phyloP scores from a whole-genome alignment of 2,329 filamentous ascomycete species.

The Scytalidium lignicola region DNA sequence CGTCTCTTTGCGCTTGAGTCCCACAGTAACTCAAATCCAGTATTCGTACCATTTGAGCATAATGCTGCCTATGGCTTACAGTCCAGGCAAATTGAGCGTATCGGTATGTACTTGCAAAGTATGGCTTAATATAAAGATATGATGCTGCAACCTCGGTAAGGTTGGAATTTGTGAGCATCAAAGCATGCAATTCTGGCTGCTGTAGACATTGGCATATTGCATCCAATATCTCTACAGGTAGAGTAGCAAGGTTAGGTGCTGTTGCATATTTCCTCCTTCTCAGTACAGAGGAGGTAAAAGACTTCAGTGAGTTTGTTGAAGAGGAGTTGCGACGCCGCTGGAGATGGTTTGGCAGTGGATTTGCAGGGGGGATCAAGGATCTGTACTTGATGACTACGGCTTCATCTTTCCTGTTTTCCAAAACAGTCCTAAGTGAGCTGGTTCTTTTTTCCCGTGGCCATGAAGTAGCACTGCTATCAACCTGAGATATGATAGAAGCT shows the following conservation, averaged over 20 bases:
- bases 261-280: conserved; percentile 5
- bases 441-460: conserved; percentile 4
- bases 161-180: conserved; percentile 14
- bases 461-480: conserved; percentile 10
- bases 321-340: conserved; percentile 7
- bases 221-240: conserved; percentile 16
- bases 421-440: neutral
- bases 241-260: conserved; percentile 6
- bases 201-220: conserved; percentile 13
- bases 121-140: conserved; percentile 13
- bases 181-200: conserved; percentile 8
- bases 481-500: conserved; percentile 7
- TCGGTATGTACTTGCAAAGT: conserved; percentile 20
- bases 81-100: conserved; percentile 19
- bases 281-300: conserved; percentile 7
- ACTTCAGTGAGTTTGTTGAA: conserved; percentile 4
- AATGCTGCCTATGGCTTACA: conserved; percentile 10
- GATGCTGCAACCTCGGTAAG: conserved; percentile 12
- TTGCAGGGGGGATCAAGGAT: conserved; percentile 8
- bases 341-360: neutral
- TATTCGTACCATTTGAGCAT: conserved; percentile 13
- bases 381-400: conserved; percentile 3
- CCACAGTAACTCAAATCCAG: conserved; percentile 17
- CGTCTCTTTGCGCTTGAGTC: conserved; percentile 1
- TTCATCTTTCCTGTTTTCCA: conserved; percentile 1